Evolutionary conservation across 345 rosid species (phyloP).

Genomic region (Eucalyptus polyanthemos): DNA sequence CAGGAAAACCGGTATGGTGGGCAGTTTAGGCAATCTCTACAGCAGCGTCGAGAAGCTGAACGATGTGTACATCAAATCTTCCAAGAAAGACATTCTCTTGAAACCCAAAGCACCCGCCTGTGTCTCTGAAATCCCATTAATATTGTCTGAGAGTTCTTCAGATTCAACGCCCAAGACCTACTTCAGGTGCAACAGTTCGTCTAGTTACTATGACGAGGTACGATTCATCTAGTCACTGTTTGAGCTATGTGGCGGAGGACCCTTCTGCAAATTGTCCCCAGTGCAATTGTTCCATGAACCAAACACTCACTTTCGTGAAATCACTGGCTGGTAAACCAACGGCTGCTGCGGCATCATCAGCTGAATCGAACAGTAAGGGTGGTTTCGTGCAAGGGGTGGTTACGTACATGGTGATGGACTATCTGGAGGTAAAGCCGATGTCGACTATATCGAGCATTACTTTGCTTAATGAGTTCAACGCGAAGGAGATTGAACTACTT

Average conservation of each 20-base stretch:
- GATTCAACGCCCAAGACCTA: not conserved
- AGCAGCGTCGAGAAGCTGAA: not conserved
- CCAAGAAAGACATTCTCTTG: not conserved
- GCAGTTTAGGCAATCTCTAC: not conserved
- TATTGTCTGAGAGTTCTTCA: not conserved
- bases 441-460: slow-evolving; percentile 6
- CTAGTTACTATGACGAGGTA: too few relatives aligned
- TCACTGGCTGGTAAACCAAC: not conserved
- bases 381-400: slow-evolving; percentile 16
- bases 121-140: not conserved
- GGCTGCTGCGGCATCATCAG: not conserved
- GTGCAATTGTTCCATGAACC: not conserved
- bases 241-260: not conserved
- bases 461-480: slow-evolving; percentile 3
- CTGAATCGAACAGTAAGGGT: not conserved
- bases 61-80: not conserved
- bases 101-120: not conserved
- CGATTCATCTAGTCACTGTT: not conserved
- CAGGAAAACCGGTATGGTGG: not conserved
- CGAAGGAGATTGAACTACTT: not conserved
- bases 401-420: slow-evolving; percentile 19
- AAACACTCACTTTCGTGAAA: fast-evolving
- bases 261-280: not conserved
- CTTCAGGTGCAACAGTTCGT: not conserved
- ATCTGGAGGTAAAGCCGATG: slow-evolving; percentile 10